Evolutionary conservation across 108 stramenopile species (phyloP).

Genomic region (Pelagomonas calceolata): DNA sequence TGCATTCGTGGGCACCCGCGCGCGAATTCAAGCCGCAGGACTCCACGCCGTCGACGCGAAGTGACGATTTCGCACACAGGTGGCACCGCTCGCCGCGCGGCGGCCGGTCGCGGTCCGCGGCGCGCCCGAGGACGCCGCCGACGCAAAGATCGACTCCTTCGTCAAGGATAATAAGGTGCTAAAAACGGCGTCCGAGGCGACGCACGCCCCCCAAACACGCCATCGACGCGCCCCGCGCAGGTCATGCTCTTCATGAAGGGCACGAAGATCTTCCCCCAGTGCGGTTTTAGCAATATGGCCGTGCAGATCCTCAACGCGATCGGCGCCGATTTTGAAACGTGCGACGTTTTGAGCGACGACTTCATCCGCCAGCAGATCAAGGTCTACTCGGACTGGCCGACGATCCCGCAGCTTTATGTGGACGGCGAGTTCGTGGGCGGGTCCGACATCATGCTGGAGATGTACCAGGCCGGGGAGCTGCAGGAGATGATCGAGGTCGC

Average conservation of each 20-base stretch:
- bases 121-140: too few relatives aligned
- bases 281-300: slow-evolving; percentile 89
- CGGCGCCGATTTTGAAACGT: slow-evolving; percentile 67
- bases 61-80: too few relatives aligned
- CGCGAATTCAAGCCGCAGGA: too few relatives aligned
- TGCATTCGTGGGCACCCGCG: too few relatives aligned
- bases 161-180: too few relatives aligned
- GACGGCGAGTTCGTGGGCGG: slow-evolving; percentile 93
- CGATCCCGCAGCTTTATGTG: slow-evolving; percentile 91
- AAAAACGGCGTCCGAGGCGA: too few relatives aligned
- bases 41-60: too few relatives aligned
- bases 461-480: slow-evolving; percentile 83
- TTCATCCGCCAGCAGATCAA: slow-evolving; percentile 71
- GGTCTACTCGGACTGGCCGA: slow-evolving; percentile 49
- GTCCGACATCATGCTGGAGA: slow-evolving; percentile 77
- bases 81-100: too few relatives aligned
- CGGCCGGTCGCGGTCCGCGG: too few relatives aligned
- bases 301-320: slow-evolving; percentile 68
- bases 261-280: slow-evolving; percentile 83
- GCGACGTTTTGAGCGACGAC: slow-evolving; percentile 63
- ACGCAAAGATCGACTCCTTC: too few relatives aligned
- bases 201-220: too few relatives aligned
- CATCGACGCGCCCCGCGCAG: too few relatives aligned
- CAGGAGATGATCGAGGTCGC: slow-evolving; percentile 58
- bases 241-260: slow-evolving; percentile 95